These are phyloP conservation scores for Trematosphaeria pertusa DNA, from an alignment of 2,329 filamentous ascomycete genomes.

Conservation along the genomic window DNA sequence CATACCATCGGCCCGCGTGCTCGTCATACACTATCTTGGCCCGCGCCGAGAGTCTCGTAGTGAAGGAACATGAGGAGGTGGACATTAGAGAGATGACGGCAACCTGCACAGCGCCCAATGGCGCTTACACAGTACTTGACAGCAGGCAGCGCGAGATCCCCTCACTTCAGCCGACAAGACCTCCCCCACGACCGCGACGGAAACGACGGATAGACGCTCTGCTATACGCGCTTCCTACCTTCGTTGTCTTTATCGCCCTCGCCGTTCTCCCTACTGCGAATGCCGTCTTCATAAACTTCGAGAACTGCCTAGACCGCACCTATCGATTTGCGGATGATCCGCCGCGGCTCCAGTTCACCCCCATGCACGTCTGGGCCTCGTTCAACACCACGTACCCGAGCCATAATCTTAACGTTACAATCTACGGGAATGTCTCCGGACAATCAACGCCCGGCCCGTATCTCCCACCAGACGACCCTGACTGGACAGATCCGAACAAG, in stretches of 20 bases:
- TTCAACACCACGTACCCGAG: constrained; percentile 69
- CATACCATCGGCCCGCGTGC: not conserved
- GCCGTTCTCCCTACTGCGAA: constrained; percentile 33
- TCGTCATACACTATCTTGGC: constrained; percentile 9
- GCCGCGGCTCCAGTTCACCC: constrained; percentile 77
- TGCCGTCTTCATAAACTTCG: constrained; percentile 72
- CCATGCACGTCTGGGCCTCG: constrained; percentile 73
- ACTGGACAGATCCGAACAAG: constrained; percentile 66
- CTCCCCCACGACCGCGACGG: constrained; percentile 40
- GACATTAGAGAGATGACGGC: constrained; percentile 30
- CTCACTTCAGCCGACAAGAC: constrained; percentile 35
- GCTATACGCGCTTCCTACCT: constrained; percentile 18
- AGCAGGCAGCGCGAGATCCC: constrained; percentile 29
- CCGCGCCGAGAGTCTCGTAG: constrained; percentile 4
- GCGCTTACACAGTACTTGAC: constrained; percentile 20
- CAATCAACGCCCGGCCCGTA: constrained; percentile 64
- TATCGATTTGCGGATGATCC: constrained; percentile 65
- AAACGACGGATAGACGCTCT: constrained; percentile 17
- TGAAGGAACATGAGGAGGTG: constrained; percentile 37
- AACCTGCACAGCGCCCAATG: constrained; percentile 29
- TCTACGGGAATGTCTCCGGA: constrained; percentile 92
- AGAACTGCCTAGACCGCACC: constrained; percentile 77
- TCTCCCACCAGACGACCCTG: constrained; percentile 64
- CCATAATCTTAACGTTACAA: constrained; percentile 75
- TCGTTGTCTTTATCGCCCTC: constrained; percentile 31